Conservation (phyloP, 108 stramenopile species). For the Cyclotella baltica region DNA sequence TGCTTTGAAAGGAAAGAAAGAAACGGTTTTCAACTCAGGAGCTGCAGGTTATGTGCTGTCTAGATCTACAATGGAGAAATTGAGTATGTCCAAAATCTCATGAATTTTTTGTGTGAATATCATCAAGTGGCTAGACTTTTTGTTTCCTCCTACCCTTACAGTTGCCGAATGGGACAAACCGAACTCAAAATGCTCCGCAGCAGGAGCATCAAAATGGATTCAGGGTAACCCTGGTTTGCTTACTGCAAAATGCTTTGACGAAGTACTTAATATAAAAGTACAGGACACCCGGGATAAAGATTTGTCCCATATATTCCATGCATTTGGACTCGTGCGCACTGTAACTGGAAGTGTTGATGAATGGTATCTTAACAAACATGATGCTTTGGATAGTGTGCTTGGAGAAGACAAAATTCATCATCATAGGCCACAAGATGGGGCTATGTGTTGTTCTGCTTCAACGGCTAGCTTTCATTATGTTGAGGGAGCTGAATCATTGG, state of each 20-base stretch:
- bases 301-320: slow-evolving; percentile 76
- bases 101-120: neutral
- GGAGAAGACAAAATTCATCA: slow-evolving; percentile 58
- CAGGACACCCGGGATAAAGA: slow-evolving; percentile 73
- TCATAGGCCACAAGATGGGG: slow-evolving; percentile 54
- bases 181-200: slow-evolving; percentile 58
- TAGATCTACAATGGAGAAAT: slow-evolving; percentile 71
- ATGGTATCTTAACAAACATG: slow-evolving; percentile 86
- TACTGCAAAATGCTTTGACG: slow-evolving; percentile 74
- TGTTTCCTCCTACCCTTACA: neutral
- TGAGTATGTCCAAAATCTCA: slow-evolving; percentile 33
- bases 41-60: slow-evolving; percentile 88
- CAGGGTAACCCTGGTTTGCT: slow-evolving; percentile 85
- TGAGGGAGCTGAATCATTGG: slow-evolving; percentile 73
- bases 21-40: slow-evolving; percentile 84
- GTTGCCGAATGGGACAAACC: slow-evolving; percentile 70
- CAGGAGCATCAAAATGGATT: slow-evolving; percentile 65
- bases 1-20: slow-evolving; percentile 68
- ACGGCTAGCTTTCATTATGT: slow-evolving; percentile 93
- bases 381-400: slow-evolving; percentile 57
- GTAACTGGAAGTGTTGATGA: slow-evolving; percentile 81
- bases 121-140: neutral
- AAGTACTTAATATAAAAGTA: slow-evolving; percentile 57
- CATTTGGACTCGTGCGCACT: slow-evolving; percentile 76
- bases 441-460: slow-evolving; percentile 70